Evolutionary conservation across 768 basidiomycete genomes (phyloP).

Genomic region (Boletus vinaceobasis): DNA sequence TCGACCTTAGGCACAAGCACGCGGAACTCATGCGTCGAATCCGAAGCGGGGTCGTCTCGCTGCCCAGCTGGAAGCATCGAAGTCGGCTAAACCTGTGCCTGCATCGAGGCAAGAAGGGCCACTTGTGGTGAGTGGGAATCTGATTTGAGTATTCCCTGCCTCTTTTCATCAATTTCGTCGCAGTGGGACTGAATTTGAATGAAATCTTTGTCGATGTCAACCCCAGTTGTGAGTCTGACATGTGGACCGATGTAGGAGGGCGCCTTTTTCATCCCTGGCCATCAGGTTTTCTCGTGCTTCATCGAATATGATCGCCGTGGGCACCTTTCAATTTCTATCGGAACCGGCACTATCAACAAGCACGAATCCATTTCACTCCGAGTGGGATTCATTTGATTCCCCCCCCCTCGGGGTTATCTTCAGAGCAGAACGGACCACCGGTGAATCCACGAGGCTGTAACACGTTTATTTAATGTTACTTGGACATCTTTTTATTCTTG

Average conservation of each 20-base stretch:
- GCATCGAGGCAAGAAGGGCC: constrained; percentile 38
- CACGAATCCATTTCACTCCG: constrained; percentile 21
- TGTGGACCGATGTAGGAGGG: constrained; percentile 19
- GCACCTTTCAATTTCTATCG: constrained; percentile 28
- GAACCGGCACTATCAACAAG: constrained; percentile 29
- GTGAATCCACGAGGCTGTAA: constrained; percentile 30
- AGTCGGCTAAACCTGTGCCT: constrained; percentile 34
- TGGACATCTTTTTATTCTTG: constrained; percentile 16
- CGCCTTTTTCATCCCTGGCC: constrained; percentile 23
- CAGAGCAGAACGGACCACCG: constrained; percentile 17
- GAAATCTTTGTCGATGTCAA: constrained; percentile 18
- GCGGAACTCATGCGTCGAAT: constrained; percentile 43
- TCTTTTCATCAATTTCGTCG: constrained; percentile 29
- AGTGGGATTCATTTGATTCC: constrained; percentile 29
- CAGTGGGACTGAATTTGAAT: constrained; percentile 43
- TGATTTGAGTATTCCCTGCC: constrained; percentile 14
- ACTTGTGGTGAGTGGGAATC: constrained; percentile 42
- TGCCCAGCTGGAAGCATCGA: constrained; percentile 40
- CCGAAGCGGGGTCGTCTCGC: constrained; percentile 45
- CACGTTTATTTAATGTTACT: constrained; percentile 33
- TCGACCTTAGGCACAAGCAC: constrained; percentile 36
- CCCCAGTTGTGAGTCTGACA: constrained; percentile 22
- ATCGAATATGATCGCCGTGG: constrained; percentile 31
- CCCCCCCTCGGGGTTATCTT: constrained; percentile 31
- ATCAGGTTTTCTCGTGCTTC: constrained; percentile 36